Evolutionary conservation across 768 basidiomycete species (phyloP).

Genomic region (Leccinellum luteum): DNA sequence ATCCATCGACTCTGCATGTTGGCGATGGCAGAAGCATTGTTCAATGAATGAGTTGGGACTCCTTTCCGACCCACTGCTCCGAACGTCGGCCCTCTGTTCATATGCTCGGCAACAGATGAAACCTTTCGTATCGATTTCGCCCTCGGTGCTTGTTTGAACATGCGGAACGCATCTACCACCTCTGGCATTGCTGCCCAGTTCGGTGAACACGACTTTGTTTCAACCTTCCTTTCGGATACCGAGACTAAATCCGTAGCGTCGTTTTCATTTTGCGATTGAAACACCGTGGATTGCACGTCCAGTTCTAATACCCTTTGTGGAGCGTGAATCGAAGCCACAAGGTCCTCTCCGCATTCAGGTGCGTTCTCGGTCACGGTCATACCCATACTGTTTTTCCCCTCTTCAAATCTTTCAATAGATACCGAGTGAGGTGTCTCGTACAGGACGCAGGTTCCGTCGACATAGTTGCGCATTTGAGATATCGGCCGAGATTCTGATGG

Average conservation of each 20-base stretch:
- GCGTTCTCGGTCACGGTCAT: background rate
- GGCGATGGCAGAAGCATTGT: slow-evolving; percentile 7
- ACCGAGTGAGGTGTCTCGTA: background rate
- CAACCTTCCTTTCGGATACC: background rate
- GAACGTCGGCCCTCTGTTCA: slow-evolving; percentile 1
- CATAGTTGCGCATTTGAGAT: background rate
- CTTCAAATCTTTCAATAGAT: background rate
- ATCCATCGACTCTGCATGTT: slow-evolving; percentile 7
- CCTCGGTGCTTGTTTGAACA: slow-evolving; percentile 8
- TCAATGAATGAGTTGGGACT: slow-evolving; percentile 14
- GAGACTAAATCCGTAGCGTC: background rate
- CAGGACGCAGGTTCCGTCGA: background rate
- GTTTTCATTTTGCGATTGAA: background rate
- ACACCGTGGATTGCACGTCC: too few species aligned
- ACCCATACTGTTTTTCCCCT: background rate
- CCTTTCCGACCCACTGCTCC: slow-evolving; percentile 16
- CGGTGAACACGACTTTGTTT: background rate
- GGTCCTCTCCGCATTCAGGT: background rate
- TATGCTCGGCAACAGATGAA: slow-evolving; percentile 4
- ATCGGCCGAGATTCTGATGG: background rate
- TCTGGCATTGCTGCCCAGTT: slow-evolving; percentile 21
- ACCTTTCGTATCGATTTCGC: slow-evolving; percentile 4
- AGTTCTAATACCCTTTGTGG: background rate
- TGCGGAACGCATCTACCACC: slow-evolving; percentile 15
- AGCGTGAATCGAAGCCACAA: slow-evolving; percentile 14